Percentiles rank a stretch among this genome's conserved stretches.
Conservation (phyloP, 768 basidiomycete species). For the Austroboletus eburneus region DNA sequence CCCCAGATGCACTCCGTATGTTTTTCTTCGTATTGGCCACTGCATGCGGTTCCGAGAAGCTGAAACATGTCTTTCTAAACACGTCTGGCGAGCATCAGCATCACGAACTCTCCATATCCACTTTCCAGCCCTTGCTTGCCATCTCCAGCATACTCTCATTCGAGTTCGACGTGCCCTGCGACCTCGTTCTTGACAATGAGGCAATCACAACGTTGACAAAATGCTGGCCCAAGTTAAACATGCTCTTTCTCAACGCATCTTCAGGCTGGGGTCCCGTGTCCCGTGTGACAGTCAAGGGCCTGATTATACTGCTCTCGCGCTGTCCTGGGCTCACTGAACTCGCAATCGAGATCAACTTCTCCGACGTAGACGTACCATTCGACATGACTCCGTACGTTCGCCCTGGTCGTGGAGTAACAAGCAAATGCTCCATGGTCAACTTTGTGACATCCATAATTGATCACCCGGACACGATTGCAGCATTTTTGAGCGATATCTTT, state of each 20-base stretch:
- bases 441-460: constrained; percentile 23
- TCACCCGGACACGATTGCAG: constrained; percentile 16
- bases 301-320: constrained; percentile 17
- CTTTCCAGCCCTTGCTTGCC: constrained; percentile 17
- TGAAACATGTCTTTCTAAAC: too few species aligned
- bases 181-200: constrained; percentile 17
- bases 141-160: constrained; percentile 10
- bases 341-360: constrained; percentile 22
- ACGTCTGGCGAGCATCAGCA: background rate
- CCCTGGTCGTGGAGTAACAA: too few species aligned
- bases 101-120: constrained; percentile 12
- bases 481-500: constrained; percentile 25
- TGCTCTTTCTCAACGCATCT: constrained; percentile 14
- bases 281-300: constrained; percentile 18
- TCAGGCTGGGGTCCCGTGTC: constrained; percentile 19
- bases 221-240: constrained; percentile 17
- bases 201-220: constrained; percentile 17
- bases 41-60: constrained; percentile 10
- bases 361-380: constrained; percentile 9
- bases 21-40: constrained; percentile 19
- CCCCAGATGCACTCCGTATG: constrained; percentile 16
- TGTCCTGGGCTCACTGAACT: constrained; percentile 10
- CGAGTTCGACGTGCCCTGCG: constrained; percentile 18
- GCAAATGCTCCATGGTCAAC: constrained; percentile 6
- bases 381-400: background rate